Conservation (phyloP, 495 filamentous ascomycete species). For the Xylona heveae region DNA sequence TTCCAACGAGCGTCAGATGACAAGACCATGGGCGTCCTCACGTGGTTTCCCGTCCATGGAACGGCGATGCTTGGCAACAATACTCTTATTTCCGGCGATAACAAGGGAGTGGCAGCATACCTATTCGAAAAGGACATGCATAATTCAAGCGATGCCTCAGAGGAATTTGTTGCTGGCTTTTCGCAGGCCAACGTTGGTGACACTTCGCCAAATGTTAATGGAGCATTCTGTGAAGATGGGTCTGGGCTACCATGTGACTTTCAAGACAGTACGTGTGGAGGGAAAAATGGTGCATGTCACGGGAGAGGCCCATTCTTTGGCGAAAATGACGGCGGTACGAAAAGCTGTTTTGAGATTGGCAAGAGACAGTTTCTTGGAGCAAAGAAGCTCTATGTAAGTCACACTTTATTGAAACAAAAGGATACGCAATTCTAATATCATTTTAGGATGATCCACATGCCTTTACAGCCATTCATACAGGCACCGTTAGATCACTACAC, state of each 20-base stretch:
- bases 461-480: neutral
- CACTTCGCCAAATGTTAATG: constrained; percentile 72
- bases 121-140: constrained; percentile 57
- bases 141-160: constrained; percentile 27
- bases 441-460: constrained; percentile 1
- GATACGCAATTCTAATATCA: neutral
- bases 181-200: constrained; percentile 91
- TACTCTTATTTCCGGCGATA: constrained; percentile 78
- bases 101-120: constrained; percentile 85
- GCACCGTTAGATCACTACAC: constrained; percentile 9
- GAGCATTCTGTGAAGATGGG: constrained; percentile 26
- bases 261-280: constrained; percentile 37
- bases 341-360: constrained; percentile 21
- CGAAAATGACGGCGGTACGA: constrained; percentile 19
- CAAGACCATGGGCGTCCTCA: constrained; percentile 59
- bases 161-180: constrained; percentile 79
- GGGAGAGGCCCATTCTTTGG: constrained; percentile 68
- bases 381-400: constrained; percentile 9
- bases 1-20: constrained; percentile 54
- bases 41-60: constrained; percentile 89
- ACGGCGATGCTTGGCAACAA: constrained; percentile 89
- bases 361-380: constrained; percentile 16
- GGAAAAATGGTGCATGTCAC: constrained; percentile 57
- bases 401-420: too few species aligned
- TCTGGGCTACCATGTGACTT: constrained; percentile 16